phyloP scores from a whole-genome alignment of 805 yeast species.

The Sugiyamaella boreocaroliniensis region DNA sequence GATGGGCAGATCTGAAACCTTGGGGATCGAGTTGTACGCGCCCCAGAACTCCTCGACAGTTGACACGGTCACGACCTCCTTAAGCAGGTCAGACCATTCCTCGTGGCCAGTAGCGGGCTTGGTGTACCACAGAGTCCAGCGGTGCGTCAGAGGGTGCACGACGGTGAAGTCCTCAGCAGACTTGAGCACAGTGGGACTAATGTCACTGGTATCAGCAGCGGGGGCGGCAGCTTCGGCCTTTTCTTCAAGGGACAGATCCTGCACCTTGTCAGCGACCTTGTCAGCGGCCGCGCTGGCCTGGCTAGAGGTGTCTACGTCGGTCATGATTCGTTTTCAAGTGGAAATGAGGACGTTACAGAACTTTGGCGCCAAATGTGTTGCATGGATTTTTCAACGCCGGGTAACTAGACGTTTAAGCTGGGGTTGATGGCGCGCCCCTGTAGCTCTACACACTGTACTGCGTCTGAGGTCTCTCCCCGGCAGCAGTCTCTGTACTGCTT shows the following conservation, averaged over 20 bases:
- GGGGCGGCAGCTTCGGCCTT: not conserved
- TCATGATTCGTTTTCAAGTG: slow-evolving; percentile 7
- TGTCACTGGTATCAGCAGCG: slow-evolving; percentile 1
- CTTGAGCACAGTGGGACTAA: slow-evolving; percentile 19
- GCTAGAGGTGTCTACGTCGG: slow-evolving; percentile 26
- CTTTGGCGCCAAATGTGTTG: not conserved
- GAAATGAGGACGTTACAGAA: not conserved
- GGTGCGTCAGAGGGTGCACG: slow-evolving; percentile 82
- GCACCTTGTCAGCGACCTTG: slow-evolving; percentile 12
- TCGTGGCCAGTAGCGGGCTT: slow-evolving; percentile 74
- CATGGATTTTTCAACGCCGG: not conserved
- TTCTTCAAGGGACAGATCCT: slow-evolving; percentile 10
- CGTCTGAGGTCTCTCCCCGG: no score
- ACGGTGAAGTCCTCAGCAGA: slow-evolving; percentile 45
- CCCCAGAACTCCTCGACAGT: slow-evolving; percentile 99
- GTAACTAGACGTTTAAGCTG: not conserved
- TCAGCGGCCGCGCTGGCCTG: slow-evolving; percentile 24
- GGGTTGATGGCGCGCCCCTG: no score
- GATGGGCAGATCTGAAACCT: slow-evolving; percentile 81
- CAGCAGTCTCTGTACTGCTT: no score
- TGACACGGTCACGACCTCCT: slow-evolving; percentile 84
- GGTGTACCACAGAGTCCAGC: slow-evolving; percentile 97
- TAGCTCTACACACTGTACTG: no score
- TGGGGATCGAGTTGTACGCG: slow-evolving; percentile 85
- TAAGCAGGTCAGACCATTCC: slow-evolving; percentile 87